Conservation (phyloP, 306 rosid species). For the Cucurbita argyrosperma region DNA sequence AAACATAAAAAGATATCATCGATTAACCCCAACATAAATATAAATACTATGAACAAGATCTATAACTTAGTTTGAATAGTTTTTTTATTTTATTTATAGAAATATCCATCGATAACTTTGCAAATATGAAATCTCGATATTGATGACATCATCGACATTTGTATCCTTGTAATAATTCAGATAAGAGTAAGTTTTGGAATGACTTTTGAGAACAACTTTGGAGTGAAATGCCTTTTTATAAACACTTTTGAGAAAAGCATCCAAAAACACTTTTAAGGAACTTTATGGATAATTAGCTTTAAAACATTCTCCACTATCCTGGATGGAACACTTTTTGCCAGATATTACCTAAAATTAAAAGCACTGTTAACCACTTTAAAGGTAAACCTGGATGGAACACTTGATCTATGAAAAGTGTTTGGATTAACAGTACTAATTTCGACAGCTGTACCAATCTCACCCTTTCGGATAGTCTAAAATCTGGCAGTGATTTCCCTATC, state of each 20-base stretch:
- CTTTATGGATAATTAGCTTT: not conserved
- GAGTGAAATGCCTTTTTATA: not conserved
- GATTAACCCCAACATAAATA: too few relatives aligned
- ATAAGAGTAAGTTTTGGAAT: not conserved
- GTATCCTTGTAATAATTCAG: too few relatives aligned
- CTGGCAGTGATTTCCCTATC: not conserved
- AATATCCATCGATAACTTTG: not conserved
- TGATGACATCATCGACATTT: not conserved
- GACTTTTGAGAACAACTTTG: not conserved
- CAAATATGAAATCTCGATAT: not conserved
- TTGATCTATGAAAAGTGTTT: not conserved
- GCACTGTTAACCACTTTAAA: not conserved
- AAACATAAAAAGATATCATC: too few relatives aligned
- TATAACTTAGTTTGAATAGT: too few relatives aligned
- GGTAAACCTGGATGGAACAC: not conserved
- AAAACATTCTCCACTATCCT: not conserved
- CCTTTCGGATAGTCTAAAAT: too few relatives aligned
- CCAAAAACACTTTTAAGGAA: not conserved
- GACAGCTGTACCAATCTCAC: too few relatives aligned
- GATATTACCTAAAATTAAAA: not conserved
- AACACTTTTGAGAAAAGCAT: not conserved
- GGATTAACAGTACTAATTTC: not conserved
- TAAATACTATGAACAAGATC: too few relatives aligned
- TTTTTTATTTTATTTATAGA: too few relatives aligned
- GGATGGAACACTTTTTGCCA: not conserved